Evolutionary conservation across 2,329 filamentous ascomycete species (phyloP), one percentile per base, ranked within the genome.

Genomic region (Ophiocordyceps camponoti-saundersi): DNA sequence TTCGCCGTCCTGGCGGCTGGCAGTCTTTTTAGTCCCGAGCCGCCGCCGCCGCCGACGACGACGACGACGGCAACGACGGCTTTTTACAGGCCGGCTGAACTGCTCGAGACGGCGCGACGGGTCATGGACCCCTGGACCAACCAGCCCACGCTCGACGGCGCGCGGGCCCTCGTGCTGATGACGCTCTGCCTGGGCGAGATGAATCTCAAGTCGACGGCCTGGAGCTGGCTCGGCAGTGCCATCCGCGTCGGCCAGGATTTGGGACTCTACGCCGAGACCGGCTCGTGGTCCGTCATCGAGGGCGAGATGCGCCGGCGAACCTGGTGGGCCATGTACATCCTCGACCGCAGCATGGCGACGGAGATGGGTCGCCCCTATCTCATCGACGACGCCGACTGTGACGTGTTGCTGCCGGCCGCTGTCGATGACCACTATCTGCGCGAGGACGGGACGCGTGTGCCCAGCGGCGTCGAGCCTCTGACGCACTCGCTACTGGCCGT

Each of bases 321-420:
- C 2, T 98, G 90, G 90, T 98, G 92, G 88, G 79, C 85, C 15
- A 77, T 95, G 48, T 96, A 96, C 63, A 78, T 87, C 42, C 79
- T 89, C 66, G 92, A 98, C 65, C 79, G 88, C 51, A 74, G 85
- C 23, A 67, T 93, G 45, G 80, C 87, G 0, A 69, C 94, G 13
- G 89, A 95, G 59, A 71, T 88, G 32, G 85, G 86, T 10, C 79
- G 83, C 45, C 87, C 90, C 0, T 76, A 85, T 48, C 65, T 89
- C 52, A 94, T 96, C 57, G 75, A 89, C 57, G 90, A 96, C 55
- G 74, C 78, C 30, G 90, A 96, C 61, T 95, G 87, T 66, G 86
- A 95, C 53, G 80, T 89, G 7, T 71, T 77, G 21, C 74, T 95
- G 23, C 90, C 90, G 0, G 81, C 80, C 22, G 76, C 83, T 1